phyloP scores from a whole-genome alignment of 1,284 basidiomycete genomes.

The Ceratobasidium sp. region DNA sequence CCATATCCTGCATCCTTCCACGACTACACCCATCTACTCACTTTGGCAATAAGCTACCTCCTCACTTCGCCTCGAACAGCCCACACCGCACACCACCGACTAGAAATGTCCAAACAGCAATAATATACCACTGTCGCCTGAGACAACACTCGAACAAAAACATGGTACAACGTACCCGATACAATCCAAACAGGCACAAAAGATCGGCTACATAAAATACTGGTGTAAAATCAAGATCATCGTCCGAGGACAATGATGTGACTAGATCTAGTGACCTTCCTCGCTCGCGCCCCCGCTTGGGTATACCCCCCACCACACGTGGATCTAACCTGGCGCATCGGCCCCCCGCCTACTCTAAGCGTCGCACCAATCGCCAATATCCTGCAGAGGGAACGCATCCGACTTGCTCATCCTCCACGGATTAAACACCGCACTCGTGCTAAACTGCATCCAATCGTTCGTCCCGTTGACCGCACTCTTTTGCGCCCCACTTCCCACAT shows the following conservation, averaged over 20 bases:
- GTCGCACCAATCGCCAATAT: constrained; percentile 43
- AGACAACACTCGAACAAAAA: too few species aligned
- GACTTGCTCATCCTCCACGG: constrained; percentile 34
- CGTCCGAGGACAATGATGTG: constrained; percentile 18
- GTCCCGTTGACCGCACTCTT: constrained; percentile 19
- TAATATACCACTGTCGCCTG: too few species aligned
- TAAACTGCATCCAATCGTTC: constrained; percentile 28
- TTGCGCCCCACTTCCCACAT: constrained; percentile 20
- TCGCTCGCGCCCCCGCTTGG: not conserved
- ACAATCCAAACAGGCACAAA: not conserved
- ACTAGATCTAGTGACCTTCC: not conserved
- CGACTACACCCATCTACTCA: too few species aligned
- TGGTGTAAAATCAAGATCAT: constrained; percentile 16
- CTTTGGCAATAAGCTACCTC: too few species aligned
- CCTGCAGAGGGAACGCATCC: constrained; percentile 12
- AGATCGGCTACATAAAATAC: not conserved
- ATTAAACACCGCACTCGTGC: constrained; percentile 21
- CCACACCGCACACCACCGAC: too few species aligned
- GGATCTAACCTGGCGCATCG: too few species aligned
- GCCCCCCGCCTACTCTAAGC: too few species aligned
- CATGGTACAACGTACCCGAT: not conserved
- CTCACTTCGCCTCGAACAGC: too few species aligned
- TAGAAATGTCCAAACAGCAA: too few species aligned
- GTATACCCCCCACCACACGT: too few species aligned
- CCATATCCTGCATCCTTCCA: too few species aligned